Percentiles rank a stretch among this genome's conserved stretches.
These are phyloP conservation scores for Oryza glumipatula DNA, from an alignment of 176 grass and related monocot genomes.

Conservation along the genomic window DNA sequence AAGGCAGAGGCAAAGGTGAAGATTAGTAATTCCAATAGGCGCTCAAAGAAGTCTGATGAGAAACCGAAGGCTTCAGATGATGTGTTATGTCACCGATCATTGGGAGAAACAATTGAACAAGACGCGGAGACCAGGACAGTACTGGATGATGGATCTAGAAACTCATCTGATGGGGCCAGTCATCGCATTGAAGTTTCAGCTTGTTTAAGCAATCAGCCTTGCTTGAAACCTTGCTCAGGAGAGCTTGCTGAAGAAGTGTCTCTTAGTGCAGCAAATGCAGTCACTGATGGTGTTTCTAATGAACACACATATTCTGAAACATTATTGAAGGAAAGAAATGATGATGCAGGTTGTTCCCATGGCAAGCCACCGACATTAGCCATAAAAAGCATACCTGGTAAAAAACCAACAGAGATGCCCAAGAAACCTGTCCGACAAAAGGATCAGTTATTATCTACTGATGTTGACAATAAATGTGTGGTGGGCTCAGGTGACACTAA, in stretches of 20 bases:
- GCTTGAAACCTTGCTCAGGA: constrained; percentile 56
- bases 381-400: constrained; percentile 48
- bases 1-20: constrained; percentile 25
- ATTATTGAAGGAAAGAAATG: constrained; percentile 48
- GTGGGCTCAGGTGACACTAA: constrained; percentile 23
- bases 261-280: constrained; percentile 33
- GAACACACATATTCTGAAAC: constrained; percentile 47
- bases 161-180: constrained; percentile 41
- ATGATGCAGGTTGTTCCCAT: constrained; percentile 40
- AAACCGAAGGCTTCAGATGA: constrained; percentile 43
- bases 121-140: constrained; percentile 33
- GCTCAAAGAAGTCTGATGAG: constrained; percentile 18
- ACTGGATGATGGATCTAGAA: constrained; percentile 42
- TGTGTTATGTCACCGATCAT: constrained; percentile 23
- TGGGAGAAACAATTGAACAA: constrained; percentile 40
- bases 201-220: constrained; percentile 31
- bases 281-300: constrained; percentile 49
- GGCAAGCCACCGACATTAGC: constrained; percentile 29
- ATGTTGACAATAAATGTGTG: constrained; percentile 37
- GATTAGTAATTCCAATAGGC: constrained; percentile 28
- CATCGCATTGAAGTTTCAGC: constrained; percentile 47
- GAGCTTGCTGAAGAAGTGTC: constrained; percentile 41
- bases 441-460: constrained; percentile 30
- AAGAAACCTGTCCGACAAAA: constrained; percentile 45
- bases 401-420: constrained; percentile 43